Evolutionary conservation across 2,329 filamentous ascomycete genomes (phyloP).

Genomic region (Drechslera avenae): DNA sequence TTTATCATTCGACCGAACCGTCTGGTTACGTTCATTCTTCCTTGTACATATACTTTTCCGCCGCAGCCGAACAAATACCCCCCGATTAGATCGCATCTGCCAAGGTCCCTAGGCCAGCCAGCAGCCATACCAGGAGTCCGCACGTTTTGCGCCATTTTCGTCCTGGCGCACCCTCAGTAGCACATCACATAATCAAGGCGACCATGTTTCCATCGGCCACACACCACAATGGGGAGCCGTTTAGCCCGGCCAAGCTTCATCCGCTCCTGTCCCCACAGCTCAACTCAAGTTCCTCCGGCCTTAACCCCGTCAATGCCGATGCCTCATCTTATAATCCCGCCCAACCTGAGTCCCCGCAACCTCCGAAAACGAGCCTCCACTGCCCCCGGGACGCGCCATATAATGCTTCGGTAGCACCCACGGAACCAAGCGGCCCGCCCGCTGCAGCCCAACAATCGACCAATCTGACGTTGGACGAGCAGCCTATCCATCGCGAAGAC

Average conservation of each 20-base stretch:
- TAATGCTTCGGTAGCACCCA: conserved; percentile 40
- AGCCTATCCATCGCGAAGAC: conserved; percentile 24
- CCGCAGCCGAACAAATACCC: conserved; percentile 5
- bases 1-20: conserved; percentile 29
- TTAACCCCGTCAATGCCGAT: conserved; percentile 40
- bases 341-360: conserved; percentile 34
- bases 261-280: conserved; percentile 43
- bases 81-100: conserved; percentile 8
- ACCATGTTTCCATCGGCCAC: conserved; percentile 30
- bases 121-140: conserved; percentile 1
- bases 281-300: conserved; percentile 36
- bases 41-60: conserved; percentile 26
- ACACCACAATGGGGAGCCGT: conserved; percentile 39
- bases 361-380: conserved; percentile 32
- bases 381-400: conserved; percentile 26
- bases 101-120: conserved; percentile 14
- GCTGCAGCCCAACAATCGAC: conserved; percentile 23
- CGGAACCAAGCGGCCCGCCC: conserved; percentile 36
- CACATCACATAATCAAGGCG: not conserved
- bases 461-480: conserved; percentile 35
- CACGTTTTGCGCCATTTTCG: conserved; percentile 1
- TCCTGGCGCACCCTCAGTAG: not conserved
- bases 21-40: conserved; percentile 40
- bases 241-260: conserved; percentile 42
- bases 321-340: conserved; percentile 34